Evolutionary conservation across 2,329 filamentous ascomycete genomes (phyloP), one percentile per base, ranked within the genome.

Genomic region (Metarhizium guizhouense): DNA sequence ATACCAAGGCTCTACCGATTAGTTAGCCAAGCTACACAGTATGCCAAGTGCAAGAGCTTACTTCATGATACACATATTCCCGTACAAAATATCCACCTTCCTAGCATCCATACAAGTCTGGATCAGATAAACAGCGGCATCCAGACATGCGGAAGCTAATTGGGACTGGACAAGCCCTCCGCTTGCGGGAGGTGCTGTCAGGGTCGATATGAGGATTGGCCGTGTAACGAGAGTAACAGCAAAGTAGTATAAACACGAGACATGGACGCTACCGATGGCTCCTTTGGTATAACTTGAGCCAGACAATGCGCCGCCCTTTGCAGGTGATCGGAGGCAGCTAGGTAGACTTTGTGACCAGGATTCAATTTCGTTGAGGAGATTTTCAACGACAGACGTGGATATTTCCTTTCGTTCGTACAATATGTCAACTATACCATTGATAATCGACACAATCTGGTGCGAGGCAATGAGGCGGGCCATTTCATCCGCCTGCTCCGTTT

Each of bases 21-120:
- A 0, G 18, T 57, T 43, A 56, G 30, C n/a, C 20, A 14, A 4
- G 40, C 20, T 6, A 14, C 14, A 8, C 1, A 8, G 7, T 16
- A n/a, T 11, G 0, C 42, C 18, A 18, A 18, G 2, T 7, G 5
- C 38, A 3, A 38, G 8, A 14, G 34, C 76, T 66, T 65, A 81
- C 80, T 83, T 84, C 54, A 84, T 67, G 5, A 84, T 76, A 43
- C 78, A 80, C 80, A 83, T 82, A 54, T 83, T 83, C 8, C 72
- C 74, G 13, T 79, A 67, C 0, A 82, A 63, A 0, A 78, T 52
- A 0, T 70, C 67, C 2, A 74, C 70, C 8, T 71, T 71, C 11
- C 75, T 66, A 1, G 77, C 74, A 54, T 81, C 74, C 20, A 72
- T 61, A 52, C 79, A 82, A 18, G 78, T 79, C 52, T 82, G 78